Percentiles rank a stretch among this genome's conserved stretches.
These are phyloP conservation scores for Aquilaria yunnanensis DNA, from an alignment of 345 rosid genomes.

Conservation along the genomic window DNA sequence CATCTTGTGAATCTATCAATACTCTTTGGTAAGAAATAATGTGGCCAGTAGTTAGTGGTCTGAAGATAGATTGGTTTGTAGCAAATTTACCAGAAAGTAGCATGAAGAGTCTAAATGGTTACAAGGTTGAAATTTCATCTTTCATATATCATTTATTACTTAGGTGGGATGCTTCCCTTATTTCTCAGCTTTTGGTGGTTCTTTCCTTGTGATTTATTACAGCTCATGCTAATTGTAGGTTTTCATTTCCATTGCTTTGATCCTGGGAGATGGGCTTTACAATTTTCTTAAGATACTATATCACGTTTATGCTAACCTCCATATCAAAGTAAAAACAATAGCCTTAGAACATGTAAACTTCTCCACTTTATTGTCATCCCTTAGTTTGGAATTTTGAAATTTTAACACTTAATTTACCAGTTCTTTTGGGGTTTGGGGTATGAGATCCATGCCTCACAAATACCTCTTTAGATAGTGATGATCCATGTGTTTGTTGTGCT, in stretches of 20 bases:
- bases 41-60: constrained; percentile 83
- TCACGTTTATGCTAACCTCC: constrained; percentile 46
- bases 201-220: neutral
- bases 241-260: constrained; percentile 72
- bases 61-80: constrained; percentile 73
- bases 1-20: constrained; percentile 85
- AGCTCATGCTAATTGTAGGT: constrained; percentile 41
- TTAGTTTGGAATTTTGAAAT: neutral
- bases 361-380: neutral
- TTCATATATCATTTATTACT: neutral
- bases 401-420: neutral
- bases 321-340: constrained; percentile 22
- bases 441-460: no score
- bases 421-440: neutral
- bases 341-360: constrained; percentile 11
- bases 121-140: constrained; percentile 42
- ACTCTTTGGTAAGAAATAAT: constrained; percentile 87
- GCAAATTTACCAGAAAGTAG: constrained; percentile 48
- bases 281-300: constrained; percentile 72
- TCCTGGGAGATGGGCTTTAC: constrained; percentile 92
- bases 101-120: constrained; percentile 86
- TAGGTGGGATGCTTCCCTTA: neutral
- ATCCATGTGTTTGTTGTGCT: neutral
- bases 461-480: neutral
- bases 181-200: neutral